Evolutionary conservation across 768 basidiomycete genomes (phyloP), one percentile per base, ranked within the genome.

Genomic region (Tricholoma furcatifolium): DNA sequence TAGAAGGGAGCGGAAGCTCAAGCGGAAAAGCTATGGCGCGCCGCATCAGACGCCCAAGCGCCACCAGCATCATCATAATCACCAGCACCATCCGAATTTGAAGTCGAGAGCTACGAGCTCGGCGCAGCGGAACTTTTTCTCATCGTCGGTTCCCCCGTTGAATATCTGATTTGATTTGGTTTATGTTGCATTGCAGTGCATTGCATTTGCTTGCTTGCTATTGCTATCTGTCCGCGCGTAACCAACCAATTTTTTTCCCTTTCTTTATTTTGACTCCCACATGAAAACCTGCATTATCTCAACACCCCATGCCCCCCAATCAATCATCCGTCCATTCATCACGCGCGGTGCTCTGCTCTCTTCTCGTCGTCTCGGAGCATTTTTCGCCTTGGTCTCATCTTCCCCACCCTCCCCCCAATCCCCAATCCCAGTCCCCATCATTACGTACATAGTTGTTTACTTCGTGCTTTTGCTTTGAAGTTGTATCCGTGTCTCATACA

Each of bases 1-100:
- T 56, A 74, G 82, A 59, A 74, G 81, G 62, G 87, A 90, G 71
- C 82, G 81, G 63, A 87, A 85, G 71, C 73, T 80, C 67, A 84
- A 85, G 68, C 77, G 81, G 58, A 79, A 85, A 73, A 76, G 71
- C 68, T 74, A 73, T 63, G 73, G 71, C 59, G 65, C 79, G 51
- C 62, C 60, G 4, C 66, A 74, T n/a, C 72, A 77, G 32, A 68
- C 69, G 43, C 74, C 74, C 45, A 74, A 72, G 46, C 74, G 78
- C 39, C 75, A 73, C 46, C 78, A 80, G 34, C 78, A 66, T 42
- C 69, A 68, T 60, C 68, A 64, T 63, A 65, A 73, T 52, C 53
- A 54, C 7, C 69, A 70, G 34, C 65, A 69, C 51, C 62, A 70
- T 30, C 73, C 68, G 6, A 65, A 65, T 44, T 47, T 48, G 21